Percentiles rank a stretch among this genome's conserved stretches.
Conservation (phyloP, 2,329 filamentous ascomycete species). For the Botrytis cinerea region DNA sequence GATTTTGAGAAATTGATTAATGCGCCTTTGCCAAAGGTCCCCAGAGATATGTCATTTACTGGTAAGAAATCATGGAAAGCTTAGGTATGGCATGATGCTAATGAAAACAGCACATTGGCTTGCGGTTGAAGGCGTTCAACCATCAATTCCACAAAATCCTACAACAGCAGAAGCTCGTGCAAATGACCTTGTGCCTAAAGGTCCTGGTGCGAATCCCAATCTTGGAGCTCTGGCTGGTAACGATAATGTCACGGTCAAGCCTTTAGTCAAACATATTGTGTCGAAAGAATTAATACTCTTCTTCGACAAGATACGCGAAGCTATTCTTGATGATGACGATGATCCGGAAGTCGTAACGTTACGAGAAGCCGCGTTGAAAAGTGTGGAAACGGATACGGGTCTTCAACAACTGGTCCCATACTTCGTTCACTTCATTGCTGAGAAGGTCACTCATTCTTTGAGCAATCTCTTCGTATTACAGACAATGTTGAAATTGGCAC, state of each 20-base stretch:
- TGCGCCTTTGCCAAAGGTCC: slow-evolving; percentile 90
- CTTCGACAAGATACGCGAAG: slow-evolving; percentile 91
- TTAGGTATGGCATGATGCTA: neutral
- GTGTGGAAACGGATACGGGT: slow-evolving; percentile 83
- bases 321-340: slow-evolving; percentile 83
- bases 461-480: slow-evolving; percentile 86
- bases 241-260: slow-evolving; percentile 82
- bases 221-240: slow-evolving; percentile 80
- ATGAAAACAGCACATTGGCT: slow-evolving; percentile 81
- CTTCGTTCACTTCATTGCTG: slow-evolving; percentile 92
- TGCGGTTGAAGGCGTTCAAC: slow-evolving; percentile 95
- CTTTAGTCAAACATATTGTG: slow-evolving; percentile 91
- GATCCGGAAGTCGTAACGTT: slow-evolving; percentile 73
- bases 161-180: slow-evolving; percentile 80
- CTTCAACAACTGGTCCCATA: slow-evolving; percentile 95
- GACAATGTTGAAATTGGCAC: slow-evolving; percentile 89
- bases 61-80: slow-evolving; percentile 52
- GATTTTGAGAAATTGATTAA: slow-evolving; percentile 99
- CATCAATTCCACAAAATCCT: slow-evolving; percentile 94
- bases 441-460: slow-evolving; percentile 91
- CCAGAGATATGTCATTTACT: slow-evolving; percentile 88
- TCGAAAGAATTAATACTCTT: slow-evolving; percentile 96
- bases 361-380: slow-evolving; percentile 81
- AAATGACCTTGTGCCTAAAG: slow-evolving; percentile 86
- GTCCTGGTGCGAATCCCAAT: slow-evolving; percentile 81